Evolutionary conservation across 768 basidiomycete species (phyloP).

Genomic region (Rhizopogon rudus): DNA sequence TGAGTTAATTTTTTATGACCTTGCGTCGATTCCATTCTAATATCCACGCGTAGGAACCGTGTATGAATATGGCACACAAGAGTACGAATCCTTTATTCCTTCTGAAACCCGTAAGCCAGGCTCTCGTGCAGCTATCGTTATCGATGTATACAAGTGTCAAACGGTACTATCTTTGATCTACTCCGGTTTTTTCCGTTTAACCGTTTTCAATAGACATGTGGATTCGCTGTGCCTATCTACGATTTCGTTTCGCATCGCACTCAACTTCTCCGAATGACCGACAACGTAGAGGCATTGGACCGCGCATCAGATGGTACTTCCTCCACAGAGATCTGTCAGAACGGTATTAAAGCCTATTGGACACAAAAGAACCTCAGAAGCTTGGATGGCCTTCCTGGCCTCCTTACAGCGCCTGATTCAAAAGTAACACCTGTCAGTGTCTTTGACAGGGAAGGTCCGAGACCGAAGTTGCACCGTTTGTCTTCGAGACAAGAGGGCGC

Average conservation of each 20-base stretch:
- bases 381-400: conserved; percentile 55
- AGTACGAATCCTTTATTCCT: conserved; percentile 53
- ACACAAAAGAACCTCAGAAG: conserved; percentile 39
- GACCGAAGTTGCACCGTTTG: conserved; percentile 5
- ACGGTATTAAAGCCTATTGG: conserved; percentile 54
- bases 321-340: conserved; percentile 2
- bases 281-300: conserved; percentile 39
- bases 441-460: conserved; percentile 13
- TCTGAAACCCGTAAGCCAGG: conserved; percentile 45
- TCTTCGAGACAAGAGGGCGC: neutral
- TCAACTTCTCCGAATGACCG: conserved; percentile 38
- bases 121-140: conserved; percentile 54
- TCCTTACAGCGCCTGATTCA: conserved; percentile 25
- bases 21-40: neutral
- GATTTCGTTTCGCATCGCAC: conserved; percentile 53
- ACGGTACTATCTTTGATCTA: conserved; percentile 22
- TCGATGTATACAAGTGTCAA: conserved; percentile 57
- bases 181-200: neutral
- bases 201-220: conserved; percentile 47
- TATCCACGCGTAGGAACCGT: conserved; percentile 39
- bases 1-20: neutral
- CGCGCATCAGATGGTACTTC: conserved; percentile 6
- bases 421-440: conserved; percentile 8
- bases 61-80: conserved; percentile 58
- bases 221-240: conserved; percentile 59